phyloP scores from a whole-genome alignment of 2,329 filamentous ascomycete species.

The Epichloe baconii region DNA sequence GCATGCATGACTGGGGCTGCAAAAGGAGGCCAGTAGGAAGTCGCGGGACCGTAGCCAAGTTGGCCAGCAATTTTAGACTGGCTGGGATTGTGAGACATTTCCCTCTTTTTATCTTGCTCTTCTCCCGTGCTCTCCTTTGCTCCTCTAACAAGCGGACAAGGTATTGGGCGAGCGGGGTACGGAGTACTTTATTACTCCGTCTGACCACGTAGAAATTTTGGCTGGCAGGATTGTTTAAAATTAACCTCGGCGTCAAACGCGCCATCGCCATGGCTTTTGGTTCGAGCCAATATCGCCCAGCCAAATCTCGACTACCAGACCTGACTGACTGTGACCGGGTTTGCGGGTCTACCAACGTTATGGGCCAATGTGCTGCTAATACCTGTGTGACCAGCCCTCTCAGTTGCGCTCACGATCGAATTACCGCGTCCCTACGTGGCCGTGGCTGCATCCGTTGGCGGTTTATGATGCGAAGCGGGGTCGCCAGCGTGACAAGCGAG shows the following conservation, averaged over 20 bases:
- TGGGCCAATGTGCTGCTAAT: neutral
- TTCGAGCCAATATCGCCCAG: neutral
- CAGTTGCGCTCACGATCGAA: neutral
- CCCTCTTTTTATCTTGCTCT: neutral
- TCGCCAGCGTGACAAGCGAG: neutral
- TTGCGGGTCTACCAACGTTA: neutral
- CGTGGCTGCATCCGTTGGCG: neutral
- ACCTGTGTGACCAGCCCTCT: neutral
- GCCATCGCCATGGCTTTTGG: neutral
- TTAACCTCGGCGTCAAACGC: neutral
- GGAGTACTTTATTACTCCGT: neutral
- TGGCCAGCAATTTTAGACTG: neutral
- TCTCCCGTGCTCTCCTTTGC: neutral
- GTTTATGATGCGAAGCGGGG: neutral
- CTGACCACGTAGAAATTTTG: neutral
- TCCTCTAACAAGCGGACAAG: neutral
- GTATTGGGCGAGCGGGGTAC: neutral
- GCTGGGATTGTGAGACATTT: neutral
- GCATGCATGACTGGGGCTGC: conserved; percentile 23
- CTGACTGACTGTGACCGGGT: neutral
- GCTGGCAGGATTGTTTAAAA: neutral
- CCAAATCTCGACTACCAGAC: neutral
- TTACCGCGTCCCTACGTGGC: neutral
- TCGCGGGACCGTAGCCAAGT: neutral
- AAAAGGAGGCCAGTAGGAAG: neutral